Evolutionary conservation across 176 grass and related monocot species (phyloP).

Genomic region (Lolium perenne): DNA sequence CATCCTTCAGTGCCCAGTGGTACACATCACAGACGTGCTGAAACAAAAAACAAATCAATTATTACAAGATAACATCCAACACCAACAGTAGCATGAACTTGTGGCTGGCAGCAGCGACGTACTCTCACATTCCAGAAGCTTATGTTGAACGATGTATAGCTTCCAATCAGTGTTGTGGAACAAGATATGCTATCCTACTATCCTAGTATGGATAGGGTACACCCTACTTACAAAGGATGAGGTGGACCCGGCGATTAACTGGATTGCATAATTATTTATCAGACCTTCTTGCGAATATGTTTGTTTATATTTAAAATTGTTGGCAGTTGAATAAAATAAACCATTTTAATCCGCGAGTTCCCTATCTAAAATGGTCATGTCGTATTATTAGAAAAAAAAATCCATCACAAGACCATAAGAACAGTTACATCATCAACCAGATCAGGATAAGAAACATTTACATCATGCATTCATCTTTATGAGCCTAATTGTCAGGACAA

Average conservation of each 20-base stretch:
- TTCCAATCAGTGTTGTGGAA: conserved; percentile 11
- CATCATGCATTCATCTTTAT: neutral
- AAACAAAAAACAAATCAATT: neutral
- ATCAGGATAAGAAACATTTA: neutral
- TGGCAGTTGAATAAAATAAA: neutral
- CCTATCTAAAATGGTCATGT: neutral
- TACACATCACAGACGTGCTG: neutral
- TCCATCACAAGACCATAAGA: neutral
- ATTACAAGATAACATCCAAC: neutral
- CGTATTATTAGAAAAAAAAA: neutral
- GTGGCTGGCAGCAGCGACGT: neutral
- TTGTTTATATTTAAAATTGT: conserved; percentile 5
- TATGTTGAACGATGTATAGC: neutral
- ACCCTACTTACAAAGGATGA: neutral
- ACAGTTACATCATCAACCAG: neutral
- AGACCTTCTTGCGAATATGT: neutral
- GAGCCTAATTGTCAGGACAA: neutral
- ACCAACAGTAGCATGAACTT: neutral
- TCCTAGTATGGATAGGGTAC: neutral
- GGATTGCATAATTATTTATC: neutral
- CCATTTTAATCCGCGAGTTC: neutral
- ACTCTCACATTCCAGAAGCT: neutral
- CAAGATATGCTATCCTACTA: conserved; percentile 10
- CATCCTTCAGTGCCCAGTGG: neutral
- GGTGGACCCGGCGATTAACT: neutral